Evolutionary conservation across 139 green algal species (phyloP).

Genomic region (Ettlia oleoabundans): DNA sequence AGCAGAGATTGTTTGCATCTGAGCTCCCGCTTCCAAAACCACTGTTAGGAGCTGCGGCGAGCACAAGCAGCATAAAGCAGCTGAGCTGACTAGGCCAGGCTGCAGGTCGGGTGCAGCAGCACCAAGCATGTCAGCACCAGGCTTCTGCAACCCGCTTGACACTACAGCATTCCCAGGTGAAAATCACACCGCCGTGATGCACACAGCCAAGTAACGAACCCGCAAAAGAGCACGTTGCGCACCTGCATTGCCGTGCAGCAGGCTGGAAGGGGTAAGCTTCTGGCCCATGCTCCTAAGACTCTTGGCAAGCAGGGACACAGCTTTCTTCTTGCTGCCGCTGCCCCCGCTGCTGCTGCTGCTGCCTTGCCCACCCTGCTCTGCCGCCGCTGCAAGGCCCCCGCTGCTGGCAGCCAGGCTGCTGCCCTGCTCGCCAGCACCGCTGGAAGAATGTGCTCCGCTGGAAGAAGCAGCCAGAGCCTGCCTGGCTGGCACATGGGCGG

Average conservation of each 20-base stretch:
- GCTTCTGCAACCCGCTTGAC: too few relatives aligned
- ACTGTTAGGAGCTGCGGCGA: too few relatives aligned
- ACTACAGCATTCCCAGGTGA: too few relatives aligned
- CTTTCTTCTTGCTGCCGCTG: neutral
- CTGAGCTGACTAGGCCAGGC: too few relatives aligned
- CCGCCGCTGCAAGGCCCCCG: neutral
- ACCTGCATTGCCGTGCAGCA: constrained; percentile 28
- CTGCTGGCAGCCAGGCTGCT: neutral
- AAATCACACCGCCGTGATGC: neutral
- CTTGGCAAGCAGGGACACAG: constrained; percentile 24
- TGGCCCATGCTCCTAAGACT: constrained; percentile 18
- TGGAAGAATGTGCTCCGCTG: neutral
- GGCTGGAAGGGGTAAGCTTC: constrained; percentile 10
- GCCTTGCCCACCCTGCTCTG: too few relatives aligned
- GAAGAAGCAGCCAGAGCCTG: too few relatives aligned
- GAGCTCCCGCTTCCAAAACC: too few relatives aligned
- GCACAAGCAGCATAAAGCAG: too few relatives aligned
- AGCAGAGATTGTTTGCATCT: too few relatives aligned
- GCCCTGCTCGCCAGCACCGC: neutral
- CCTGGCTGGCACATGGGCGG: too few relatives aligned
- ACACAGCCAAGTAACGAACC: neutral
- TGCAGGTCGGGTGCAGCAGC: too few relatives aligned
- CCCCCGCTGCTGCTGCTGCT: neutral
- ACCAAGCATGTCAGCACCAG: too few relatives aligned
- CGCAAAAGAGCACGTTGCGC: neutral